A percentile compares a stretch with the other conserved stretches of the same genome.
These are phyloP conservation scores for Coix lacrymajobi DNA, from an alignment of 176 grass and related monocot species.

Conservation along the genomic window DNA sequence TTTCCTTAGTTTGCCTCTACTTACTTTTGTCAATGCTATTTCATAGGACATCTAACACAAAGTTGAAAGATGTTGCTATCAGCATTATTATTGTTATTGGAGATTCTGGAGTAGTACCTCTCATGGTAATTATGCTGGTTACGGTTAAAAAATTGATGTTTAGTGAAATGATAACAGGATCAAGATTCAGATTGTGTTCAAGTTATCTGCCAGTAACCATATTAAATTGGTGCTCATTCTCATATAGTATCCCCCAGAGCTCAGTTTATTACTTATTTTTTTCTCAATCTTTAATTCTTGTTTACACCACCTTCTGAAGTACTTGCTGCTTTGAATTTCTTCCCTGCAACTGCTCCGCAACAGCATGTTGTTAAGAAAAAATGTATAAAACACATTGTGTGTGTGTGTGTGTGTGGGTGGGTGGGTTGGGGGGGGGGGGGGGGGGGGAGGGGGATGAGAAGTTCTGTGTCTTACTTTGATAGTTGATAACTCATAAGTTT, in stretches of 20 bases:
- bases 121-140: not conserved
- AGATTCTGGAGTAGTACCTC: not conserved
- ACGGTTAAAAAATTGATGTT: not conserved
- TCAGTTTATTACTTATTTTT: not conserved
- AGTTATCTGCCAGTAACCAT: conserved; percentile 1
- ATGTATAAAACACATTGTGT: not conserved
- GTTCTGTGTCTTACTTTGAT: not conserved
- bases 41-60: not conserved
- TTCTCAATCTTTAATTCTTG: not conserved
- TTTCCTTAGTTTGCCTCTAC: not conserved
- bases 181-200: not conserved
- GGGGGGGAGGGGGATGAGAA: too few relatives aligned
- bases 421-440: too few relatives aligned
- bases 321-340: not conserved
- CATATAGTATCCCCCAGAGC: not conserved
- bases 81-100: not conserved
- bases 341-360: conserved; percentile 1
- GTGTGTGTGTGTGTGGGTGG: too few relatives aligned
- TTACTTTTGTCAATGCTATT: not conserved
- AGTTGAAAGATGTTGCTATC: not conserved
- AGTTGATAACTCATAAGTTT: conserved; percentile 1
- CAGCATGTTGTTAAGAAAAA: not conserved
- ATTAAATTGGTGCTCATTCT: not conserved
- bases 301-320: not conserved
- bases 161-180: not conserved